phyloP scores from a whole-genome alignment of 2,329 filamentous ascomycete species.

The Phoma sp. region DNA sequence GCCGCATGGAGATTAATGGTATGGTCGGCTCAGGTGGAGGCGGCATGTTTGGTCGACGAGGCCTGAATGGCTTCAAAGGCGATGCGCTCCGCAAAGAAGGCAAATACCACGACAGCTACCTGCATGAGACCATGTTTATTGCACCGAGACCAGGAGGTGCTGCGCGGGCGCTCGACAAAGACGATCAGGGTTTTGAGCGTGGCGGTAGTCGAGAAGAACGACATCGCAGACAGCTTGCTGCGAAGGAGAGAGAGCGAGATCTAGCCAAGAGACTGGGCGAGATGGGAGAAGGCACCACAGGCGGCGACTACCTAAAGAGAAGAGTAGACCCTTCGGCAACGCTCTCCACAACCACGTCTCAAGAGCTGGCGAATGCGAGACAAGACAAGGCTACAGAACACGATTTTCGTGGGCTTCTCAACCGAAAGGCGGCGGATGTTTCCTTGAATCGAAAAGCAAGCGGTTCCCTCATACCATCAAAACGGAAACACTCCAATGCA shows the following conservation, averaged over 20 bases:
- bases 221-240: constrained; percentile 69
- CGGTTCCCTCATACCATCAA: constrained; percentile 45
- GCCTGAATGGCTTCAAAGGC: constrained; percentile 31
- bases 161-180: constrained; percentile 70
- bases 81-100: constrained; percentile 45
- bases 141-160: constrained; percentile 57
- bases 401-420: constrained; percentile 54
- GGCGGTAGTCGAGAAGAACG: constrained; percentile 70
- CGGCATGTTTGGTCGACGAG: constrained; percentile 41
- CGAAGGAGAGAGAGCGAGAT: constrained; percentile 75
- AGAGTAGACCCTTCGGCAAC: constrained; percentile 32
- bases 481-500: constrained; percentile 50
- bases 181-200: constrained; percentile 52
- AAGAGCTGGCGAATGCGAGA: constrained; percentile 23
- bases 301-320: constrained; percentile 72
- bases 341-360: constrained; percentile 28
- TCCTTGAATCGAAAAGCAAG: constrained; percentile 37
- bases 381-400: constrained; percentile 25
- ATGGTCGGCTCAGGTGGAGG: constrained; percentile 60
- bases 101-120: constrained; percentile 63
- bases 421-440: constrained; percentile 52
- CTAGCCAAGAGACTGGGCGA: constrained; percentile 72
- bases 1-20: constrained; percentile 80
- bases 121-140: constrained; percentile 60
- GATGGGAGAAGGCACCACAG: constrained; percentile 67